Base-by-base conservation (phyloP, 495 filamentous ascomycete genomes). In the Chaetomium fimeti region DNA sequence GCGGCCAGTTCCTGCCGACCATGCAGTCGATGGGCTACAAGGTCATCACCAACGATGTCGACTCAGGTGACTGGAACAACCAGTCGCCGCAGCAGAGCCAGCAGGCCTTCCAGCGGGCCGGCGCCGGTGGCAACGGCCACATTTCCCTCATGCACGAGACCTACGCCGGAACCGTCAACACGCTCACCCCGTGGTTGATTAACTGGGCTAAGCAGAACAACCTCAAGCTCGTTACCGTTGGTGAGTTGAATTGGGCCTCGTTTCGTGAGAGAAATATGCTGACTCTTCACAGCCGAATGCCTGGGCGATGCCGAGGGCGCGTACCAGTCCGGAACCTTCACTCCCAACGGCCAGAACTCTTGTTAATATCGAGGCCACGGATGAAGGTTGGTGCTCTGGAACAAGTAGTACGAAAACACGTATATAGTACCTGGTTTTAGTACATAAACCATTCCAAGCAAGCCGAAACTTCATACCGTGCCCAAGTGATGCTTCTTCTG, bases 131-230 rank as follows among this genome's bases (percentile, higher is more conserved):
- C 8, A 77, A 79, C 52, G 82, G 81, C 5, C 82, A 84, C 52
- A 84, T 85, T 63, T 76, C 80, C 12, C 73, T 85, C 42, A 84
- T 84, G 82, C 83, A 85, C 65, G 83, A 85, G 78, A 78, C 75
- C 27, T 82, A 84, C 61, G 60, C 71, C 25, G 65, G 70, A 27
- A 84, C 81, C 4, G 81, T 83, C 15, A 73, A 77, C 22, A 78
- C 73, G 4, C 63, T 84, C 15, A 81, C 79, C 22, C 81, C 76
- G 29, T 83, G 81, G 81, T 58, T 84, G 51, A 82, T 83, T 38
- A 73, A 78, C 64, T 84, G 81, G 82, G 82, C 81, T 0, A 77
- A 80, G 69, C 75, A 69, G 29, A 83, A 84, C 49, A 78, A 77
- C 49, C 60, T 84, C 28, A 75, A 78, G 72, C 64, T 84, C 13